Evolutionary conservation across 768 basidiomycete genomes (phyloP).

Genomic region (Phylloporus sp.): DNA sequence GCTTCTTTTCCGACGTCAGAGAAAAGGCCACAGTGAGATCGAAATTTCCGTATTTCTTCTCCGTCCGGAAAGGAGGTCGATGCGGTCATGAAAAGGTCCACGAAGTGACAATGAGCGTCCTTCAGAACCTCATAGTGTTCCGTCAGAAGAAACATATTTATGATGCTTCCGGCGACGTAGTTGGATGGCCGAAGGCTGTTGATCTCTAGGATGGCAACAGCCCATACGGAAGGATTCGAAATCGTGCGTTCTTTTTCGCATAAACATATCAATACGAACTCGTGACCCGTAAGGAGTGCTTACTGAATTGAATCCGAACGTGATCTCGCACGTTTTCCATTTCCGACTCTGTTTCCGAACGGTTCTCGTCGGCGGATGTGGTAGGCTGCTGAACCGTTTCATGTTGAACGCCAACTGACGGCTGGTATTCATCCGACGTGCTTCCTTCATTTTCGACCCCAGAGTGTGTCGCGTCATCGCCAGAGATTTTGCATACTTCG

Average conservation of each 20-base stretch:
- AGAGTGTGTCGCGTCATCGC: no score
- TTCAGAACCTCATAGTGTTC: background rate
- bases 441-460: no score
- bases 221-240: conserved; percentile 7
- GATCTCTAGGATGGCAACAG: background rate
- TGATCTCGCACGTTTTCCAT: no score
- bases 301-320: background rate
- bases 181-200: conserved; percentile 1
- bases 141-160: conserved; percentile 3
- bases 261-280: no score
- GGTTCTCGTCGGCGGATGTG: background rate
- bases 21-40: background rate
- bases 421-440: background rate
- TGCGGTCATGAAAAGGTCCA: conserved; percentile 1
- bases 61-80: background rate
- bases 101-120: background rate
- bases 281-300: no score
- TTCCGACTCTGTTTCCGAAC: no score
- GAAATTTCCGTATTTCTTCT: background rate
- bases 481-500: no score
- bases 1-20: background rate
- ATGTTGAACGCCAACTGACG: background rate
- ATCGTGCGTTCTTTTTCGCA: conserved; percentile 1
- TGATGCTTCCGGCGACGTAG: conserved; percentile 2
- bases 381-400: no score